Conservation (phyloP, 768 basidiomycete species). For the Calocybe indica region DNA sequence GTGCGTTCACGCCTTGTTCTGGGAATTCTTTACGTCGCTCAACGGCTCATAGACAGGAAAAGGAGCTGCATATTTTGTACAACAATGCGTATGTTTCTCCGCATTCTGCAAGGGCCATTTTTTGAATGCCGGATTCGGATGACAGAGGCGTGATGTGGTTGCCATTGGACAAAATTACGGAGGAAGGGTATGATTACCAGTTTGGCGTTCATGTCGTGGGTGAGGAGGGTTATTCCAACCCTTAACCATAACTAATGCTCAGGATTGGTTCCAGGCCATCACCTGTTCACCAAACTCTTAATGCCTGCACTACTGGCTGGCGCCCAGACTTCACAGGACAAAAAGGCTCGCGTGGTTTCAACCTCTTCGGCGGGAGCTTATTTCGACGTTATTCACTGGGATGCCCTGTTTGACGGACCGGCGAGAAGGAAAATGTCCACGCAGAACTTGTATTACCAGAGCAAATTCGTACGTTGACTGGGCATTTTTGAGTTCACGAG, state of each 20-base stretch:
- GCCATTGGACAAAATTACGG: constrained; percentile 22
- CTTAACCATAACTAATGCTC: neutral
- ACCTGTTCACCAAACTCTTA: constrained; percentile 43
- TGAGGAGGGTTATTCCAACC: constrained; percentile 8
- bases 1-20: neutral
- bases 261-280: constrained; percentile 29
- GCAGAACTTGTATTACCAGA: constrained; percentile 23
- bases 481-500: neutral
- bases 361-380: constrained; percentile 36
- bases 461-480: constrained; percentile 36
- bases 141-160: constrained; percentile 43
- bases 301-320: constrained; percentile 39
- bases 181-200: constrained; percentile 47
- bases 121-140: neutral
- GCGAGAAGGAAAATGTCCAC: constrained; percentile 15
- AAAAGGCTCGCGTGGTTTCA: constrained; percentile 41
- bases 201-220: constrained; percentile 55
- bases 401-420: constrained; percentile 32
- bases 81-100: constrained; percentile 38
- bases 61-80: constrained; percentile 38
- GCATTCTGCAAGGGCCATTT: neutral
- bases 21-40: no score
- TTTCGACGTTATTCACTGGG: constrained; percentile 26
- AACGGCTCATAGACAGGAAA: constrained; percentile 29
- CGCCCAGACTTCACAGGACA: constrained; percentile 29